Evolutionary conservation across 495 filamentous ascomycete genomes (phyloP).

Genomic region (Penicillium manginii): DNA sequence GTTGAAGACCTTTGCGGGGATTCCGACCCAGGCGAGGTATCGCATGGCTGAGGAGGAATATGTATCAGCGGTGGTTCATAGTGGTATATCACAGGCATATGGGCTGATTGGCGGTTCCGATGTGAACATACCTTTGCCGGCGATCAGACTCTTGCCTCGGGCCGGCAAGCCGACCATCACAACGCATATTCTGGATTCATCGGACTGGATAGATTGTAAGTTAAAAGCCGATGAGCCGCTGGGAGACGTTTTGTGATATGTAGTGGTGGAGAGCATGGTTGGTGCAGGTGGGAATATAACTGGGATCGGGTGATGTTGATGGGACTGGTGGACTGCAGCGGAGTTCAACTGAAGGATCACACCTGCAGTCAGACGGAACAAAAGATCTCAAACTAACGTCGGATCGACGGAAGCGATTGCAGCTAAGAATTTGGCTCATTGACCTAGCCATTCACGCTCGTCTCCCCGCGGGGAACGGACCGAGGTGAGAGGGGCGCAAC

Average conservation of each 20-base stretch:
- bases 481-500: slow-evolving; percentile 3
- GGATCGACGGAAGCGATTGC: neutral
- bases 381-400: neutral
- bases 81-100: neutral
- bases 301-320: neutral
- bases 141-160: slow-evolving; percentile 94
- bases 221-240: slow-evolving; percentile 6
- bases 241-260: neutral
- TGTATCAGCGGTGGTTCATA: slow-evolving; percentile 1
- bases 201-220: slow-evolving; percentile 63
- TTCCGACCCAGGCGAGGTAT: slow-evolving; percentile 94
- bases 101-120: neutral
- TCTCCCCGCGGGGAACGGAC: neutral
- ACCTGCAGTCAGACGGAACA: neutral
- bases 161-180: slow-evolving; percentile 98
- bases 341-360: neutral
- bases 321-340: no score
- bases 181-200: slow-evolving; percentile 95
- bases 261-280: neutral
- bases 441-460: neutral
- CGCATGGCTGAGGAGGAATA: slow-evolving; percentile 69
- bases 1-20: slow-evolving; percentile 92
- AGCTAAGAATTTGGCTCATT: neutral
- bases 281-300: neutral
- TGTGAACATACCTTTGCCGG: slow-evolving; percentile 78